Evolutionary conservation across 176 grass and related monocot species (phyloP).

Genomic region (Oropetium thomaeum): DNA sequence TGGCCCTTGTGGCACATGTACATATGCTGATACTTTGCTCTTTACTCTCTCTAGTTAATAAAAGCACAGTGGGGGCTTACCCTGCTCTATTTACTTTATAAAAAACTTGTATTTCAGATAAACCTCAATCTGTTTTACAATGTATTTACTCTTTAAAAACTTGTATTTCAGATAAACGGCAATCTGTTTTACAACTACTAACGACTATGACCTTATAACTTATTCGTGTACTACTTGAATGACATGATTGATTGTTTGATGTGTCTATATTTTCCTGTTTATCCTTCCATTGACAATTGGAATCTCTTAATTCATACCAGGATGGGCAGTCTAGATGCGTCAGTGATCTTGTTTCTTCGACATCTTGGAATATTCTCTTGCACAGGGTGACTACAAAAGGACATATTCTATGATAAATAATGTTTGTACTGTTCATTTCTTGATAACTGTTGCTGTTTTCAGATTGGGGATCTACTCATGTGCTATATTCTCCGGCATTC

Average conservation of each 20-base stretch:
- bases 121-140: too few species aligned
- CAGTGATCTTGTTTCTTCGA: constrained; percentile 29
- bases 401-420: not conserved
- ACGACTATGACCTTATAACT: not conserved
- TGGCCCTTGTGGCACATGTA: too few species aligned
- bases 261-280: not conserved
- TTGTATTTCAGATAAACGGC: not conserved
- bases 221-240: not conserved
- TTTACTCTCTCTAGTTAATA: too few species aligned
- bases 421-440: not conserved
- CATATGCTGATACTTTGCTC: too few species aligned
- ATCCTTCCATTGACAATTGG: constrained; percentile 9
- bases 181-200: not conserved
- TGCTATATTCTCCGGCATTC: constrained; percentile 43
- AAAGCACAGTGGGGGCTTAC: too few species aligned
- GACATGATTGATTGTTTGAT: constrained; percentile 1
- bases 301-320: constrained; percentile 17
- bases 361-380: constrained; percentile 49
- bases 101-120: too few species aligned
- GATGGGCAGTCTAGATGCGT: constrained; percentile 18
- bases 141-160: too few species aligned
- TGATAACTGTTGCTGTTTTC: constrained; percentile 26
- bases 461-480: constrained; percentile 58
- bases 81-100: too few species aligned
- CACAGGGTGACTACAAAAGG: constrained; percentile 28